Conservation (phyloP, 148 eudicot species). For the Vaccinium myrtillus region DNA sequence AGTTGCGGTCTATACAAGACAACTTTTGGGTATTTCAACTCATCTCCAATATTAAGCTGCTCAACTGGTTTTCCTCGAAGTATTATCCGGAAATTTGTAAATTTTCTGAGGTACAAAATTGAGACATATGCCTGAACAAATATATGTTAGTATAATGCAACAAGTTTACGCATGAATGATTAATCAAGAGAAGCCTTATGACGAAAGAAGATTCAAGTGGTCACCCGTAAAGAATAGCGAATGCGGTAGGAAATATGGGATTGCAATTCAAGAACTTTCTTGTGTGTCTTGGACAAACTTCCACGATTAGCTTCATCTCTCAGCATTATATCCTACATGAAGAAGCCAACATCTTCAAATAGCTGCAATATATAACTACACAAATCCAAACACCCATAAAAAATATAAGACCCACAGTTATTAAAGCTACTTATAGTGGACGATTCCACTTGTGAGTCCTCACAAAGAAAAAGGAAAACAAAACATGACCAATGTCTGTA, state of each 20-base stretch:
- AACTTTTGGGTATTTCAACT: conserved; percentile 46
- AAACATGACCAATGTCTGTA: not conserved
- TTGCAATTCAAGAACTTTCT: conserved; percentile 51
- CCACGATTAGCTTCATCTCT: conserved; percentile 80
- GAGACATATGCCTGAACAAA: conserved; percentile 82
- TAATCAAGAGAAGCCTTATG: conserved; percentile 13
- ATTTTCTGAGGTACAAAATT: conserved; percentile 74
- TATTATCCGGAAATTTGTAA: conserved; percentile 72
- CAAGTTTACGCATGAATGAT: not conserved
- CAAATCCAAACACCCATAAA: not conserved
- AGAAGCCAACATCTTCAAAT: conserved; percentile 18
- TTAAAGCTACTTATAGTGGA: not conserved
- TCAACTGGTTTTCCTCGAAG: conserved; percentile 85
- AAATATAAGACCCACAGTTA: conserved; percentile 4
- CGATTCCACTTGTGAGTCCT: conserved; percentile 3
- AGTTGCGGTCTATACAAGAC: conserved; percentile 68
- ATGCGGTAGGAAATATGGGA: conserved; percentile 85
- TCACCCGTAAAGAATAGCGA: conserved; percentile 85
- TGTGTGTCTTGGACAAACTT: conserved; percentile 37
- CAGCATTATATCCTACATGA: conserved; percentile 74
- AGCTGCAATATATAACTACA: conserved; percentile 11
- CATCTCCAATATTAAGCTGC: conserved; percentile 64
- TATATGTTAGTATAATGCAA: not conserved
- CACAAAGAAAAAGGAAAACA: not conserved
- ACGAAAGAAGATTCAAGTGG: conserved; percentile 11